A percentile compares a stretch with the other conserved stretches of the same genome.
These are phyloP conservation scores for Calonectria henricotiae DNA, from an alignment of 2,329 filamentous ascomycete species.

Conservation along the genomic window DNA sequence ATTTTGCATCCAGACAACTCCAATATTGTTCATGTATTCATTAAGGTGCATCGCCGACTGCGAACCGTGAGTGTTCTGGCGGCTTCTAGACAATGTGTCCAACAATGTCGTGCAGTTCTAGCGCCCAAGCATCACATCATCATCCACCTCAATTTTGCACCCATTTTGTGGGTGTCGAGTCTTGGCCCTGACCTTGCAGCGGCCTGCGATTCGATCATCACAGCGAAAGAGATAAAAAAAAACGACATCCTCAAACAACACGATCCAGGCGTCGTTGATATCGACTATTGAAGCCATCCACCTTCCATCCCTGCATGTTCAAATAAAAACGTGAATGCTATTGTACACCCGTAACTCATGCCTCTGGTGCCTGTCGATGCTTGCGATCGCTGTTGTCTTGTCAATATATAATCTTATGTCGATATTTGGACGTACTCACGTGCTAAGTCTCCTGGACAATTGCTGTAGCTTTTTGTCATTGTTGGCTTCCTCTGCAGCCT, in stretches of 20 bases:
- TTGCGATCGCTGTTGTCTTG: constrained; percentile 51
- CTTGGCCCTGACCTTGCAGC: constrained; percentile 34
- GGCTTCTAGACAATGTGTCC: constrained; percentile 47
- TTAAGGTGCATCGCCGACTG: constrained; percentile 51
- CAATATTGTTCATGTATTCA: constrained; percentile 52
- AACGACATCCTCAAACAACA: constrained; percentile 42
- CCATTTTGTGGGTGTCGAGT: constrained; percentile 38
- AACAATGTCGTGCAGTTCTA: constrained; percentile 48
- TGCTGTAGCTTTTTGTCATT: constrained; percentile 91
- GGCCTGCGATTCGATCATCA: constrained; percentile 43
- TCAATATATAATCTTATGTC: constrained; percentile 15
- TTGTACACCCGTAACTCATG: constrained; percentile 50
- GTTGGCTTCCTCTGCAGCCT: constrained; percentile 89
- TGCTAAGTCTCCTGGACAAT: constrained; percentile 93
- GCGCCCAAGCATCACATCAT: constrained; percentile 43
- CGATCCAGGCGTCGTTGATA: constrained; percentile 44
- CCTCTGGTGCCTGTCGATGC: constrained; percentile 47
- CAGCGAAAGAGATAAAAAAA: constrained; percentile 43
- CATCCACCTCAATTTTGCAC: constrained; percentile 46
- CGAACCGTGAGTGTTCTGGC: constrained; percentile 45
- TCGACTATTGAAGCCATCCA: constrained; percentile 35
- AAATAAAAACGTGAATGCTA: constrained; percentile 50
- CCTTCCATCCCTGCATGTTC: constrained; percentile 42
- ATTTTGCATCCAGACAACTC: constrained; percentile 7
- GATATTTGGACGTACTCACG: constrained; percentile 69